phyloP scores from a whole-genome alignment of 306 rosid genomes.

The Vigna nakashimae region DNA sequence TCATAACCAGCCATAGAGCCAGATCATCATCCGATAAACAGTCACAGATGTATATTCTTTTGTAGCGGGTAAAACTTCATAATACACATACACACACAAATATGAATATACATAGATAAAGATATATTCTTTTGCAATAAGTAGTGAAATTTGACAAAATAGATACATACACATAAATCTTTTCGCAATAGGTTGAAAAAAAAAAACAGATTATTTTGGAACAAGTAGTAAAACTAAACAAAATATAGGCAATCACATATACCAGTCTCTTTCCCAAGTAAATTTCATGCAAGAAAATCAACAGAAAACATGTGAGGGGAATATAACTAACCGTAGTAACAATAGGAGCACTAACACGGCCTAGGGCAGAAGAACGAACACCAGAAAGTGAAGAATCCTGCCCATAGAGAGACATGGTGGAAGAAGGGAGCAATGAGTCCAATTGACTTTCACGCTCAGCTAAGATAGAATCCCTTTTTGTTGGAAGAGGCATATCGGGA shows the following conservation, averaged over 20 bases:
- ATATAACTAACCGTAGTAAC: slow-evolving; percentile 77
- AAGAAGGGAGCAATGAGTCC: slow-evolving; percentile 71
- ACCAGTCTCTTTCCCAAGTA: slow-evolving; percentile 15
- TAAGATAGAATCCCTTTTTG: slow-evolving; percentile 72
- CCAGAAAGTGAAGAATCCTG: slow-evolving; percentile 69
- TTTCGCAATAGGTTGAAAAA: background rate
- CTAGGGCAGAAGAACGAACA: slow-evolving; percentile 71
- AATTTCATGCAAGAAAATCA: slow-evolving; percentile 18
- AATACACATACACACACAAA: background rate
- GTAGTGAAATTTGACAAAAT: slow-evolving; percentile 25
- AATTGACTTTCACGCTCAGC: slow-evolving; percentile 68
- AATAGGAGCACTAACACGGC: slow-evolving; percentile 82
- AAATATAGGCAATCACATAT: slow-evolving; percentile 29
- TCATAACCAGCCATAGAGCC: slow-evolving; percentile 23
- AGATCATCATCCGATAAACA: slow-evolving; percentile 28
- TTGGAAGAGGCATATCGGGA: slow-evolving; percentile 57
- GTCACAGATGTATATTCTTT: background rate
- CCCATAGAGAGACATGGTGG: slow-evolving; percentile 71
- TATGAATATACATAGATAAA: background rate
- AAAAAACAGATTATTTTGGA: background rate
- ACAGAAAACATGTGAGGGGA: slow-evolving; percentile 18
- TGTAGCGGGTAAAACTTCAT: slow-evolving; percentile 23
- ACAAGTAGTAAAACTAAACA: slow-evolving; percentile 20
- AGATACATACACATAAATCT: background rate
- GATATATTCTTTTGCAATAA: background rate